Evolutionary conservation across 1,284 basidiomycete genomes (phyloP).

Genomic region (Ceratobasidium sp.): DNA sequence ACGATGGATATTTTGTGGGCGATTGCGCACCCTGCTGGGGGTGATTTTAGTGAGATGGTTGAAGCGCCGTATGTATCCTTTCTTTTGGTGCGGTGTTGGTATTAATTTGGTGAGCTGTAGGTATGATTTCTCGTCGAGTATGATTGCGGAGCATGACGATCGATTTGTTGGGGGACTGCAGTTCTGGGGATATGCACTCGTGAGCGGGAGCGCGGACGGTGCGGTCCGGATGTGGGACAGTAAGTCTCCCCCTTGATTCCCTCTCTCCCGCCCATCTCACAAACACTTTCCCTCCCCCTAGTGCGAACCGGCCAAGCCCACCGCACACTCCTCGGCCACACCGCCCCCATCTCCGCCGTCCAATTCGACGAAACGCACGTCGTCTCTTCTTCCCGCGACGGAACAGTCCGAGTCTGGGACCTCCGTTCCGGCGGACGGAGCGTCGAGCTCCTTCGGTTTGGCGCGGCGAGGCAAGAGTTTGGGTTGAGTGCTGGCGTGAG

Average conservation of each 20-base stretch:
- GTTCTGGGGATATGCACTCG: constrained; percentile 98
- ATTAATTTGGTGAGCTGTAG: constrained; percentile 57
- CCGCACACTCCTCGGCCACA: constrained; percentile 93
- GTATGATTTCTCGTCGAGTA: constrained; percentile 71
- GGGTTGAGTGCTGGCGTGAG: constrained; percentile 36
- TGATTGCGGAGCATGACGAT: constrained; percentile 81
- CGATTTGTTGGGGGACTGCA: constrained; percentile 96
- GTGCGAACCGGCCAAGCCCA: constrained; percentile 99
- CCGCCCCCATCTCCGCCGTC: constrained; percentile 91
- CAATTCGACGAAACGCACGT: constrained; percentile 98
- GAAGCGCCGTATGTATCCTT: constrained; percentile 18
- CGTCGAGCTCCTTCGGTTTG: constrained; percentile 91
- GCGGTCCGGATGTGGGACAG: constrained; percentile 99
- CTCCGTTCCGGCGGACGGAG: constrained; percentile 85
- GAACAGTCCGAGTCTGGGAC: constrained; percentile 74
- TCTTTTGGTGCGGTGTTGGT: constrained; percentile 59
- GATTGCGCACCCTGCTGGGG: constrained; percentile 85
- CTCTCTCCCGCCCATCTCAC: background rate
- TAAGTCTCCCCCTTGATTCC: constrained; percentile 61
- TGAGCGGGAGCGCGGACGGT: constrained; percentile 96
- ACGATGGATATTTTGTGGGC: constrained; percentile 99
- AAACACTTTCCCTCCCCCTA: constrained; percentile 59
- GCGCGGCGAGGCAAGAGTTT: constrained; percentile 56
- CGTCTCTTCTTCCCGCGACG: constrained; percentile 57
- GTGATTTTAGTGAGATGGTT: constrained; percentile 18